Evolutionary conservation across 352 stramenopile species (phyloP).

Genomic region (Stramenopiles sp.): DNA sequence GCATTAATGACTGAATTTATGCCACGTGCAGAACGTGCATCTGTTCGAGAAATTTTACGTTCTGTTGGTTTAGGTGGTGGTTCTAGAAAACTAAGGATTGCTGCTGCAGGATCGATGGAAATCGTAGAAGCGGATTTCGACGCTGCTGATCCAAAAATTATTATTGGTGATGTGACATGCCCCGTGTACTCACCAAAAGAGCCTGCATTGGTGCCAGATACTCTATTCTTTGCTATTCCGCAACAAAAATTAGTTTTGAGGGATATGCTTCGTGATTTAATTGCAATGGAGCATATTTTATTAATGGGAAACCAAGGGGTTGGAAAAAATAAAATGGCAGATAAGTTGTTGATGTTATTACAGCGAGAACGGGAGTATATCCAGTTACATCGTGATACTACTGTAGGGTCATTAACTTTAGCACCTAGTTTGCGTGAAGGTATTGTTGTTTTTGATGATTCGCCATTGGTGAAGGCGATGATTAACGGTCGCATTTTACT

Average conservation of each 20-base stretch:
- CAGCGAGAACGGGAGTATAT: slow-evolving; percentile 84
- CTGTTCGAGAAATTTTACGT: background rate
- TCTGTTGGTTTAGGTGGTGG: background rate
- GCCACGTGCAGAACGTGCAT: background rate
- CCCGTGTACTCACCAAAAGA: slow-evolving; percentile 22
- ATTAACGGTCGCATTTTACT: slow-evolving; percentile 69
- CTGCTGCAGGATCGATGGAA: background rate
- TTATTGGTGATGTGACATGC: slow-evolving; percentile 30
- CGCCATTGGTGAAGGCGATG: slow-evolving; percentile 71
- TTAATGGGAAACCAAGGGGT: slow-evolving; percentile 83
- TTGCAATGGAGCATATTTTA: slow-evolving; percentile 40
- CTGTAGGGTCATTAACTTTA: slow-evolving; percentile 70
- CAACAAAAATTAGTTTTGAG: slow-evolving; percentile 59
- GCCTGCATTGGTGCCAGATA: slow-evolving; percentile 55
- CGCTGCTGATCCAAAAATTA: background rate
- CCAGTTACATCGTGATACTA: slow-evolving; percentile 84
- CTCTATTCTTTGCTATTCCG: slow-evolving; percentile 65
- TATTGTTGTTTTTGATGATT: slow-evolving; percentile 70
- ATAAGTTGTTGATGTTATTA: slow-evolving; percentile 61
- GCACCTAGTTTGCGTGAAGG: slow-evolving; percentile 61
- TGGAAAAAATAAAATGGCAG: slow-evolving; percentile 82
- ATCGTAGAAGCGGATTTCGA: background rate
- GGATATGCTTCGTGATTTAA: slow-evolving; percentile 36
- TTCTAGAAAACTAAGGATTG: background rate
- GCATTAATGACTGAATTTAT: slow-evolving; percentile 9